Evolutionary conservation across 2,329 filamentous ascomycete species (phyloP), one percentile per base, ranked within the genome.

Genomic region (Aureobasidium sp.): DNA sequence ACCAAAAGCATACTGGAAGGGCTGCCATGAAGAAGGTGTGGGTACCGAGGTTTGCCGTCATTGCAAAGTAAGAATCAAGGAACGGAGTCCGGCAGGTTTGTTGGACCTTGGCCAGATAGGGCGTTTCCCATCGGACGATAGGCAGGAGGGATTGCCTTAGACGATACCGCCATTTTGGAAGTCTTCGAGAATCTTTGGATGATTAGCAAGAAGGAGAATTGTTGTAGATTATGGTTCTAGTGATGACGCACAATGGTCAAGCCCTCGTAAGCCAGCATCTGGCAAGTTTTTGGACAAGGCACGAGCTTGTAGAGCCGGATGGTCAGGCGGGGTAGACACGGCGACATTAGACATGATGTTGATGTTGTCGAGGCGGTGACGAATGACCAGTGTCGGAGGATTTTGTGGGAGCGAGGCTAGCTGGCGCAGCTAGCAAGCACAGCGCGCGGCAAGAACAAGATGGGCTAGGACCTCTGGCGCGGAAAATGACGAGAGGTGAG

Each of bases 1-100:
- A 96, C 94, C 94, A 99, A 79, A 97, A 97, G 68, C 96, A 83
- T 67, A 97, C 90, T 6, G 94, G 94, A 70, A 99, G 79, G 63
- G 91, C 88, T 67, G 96, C 83, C 92, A 97, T 97, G 80, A 97
- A 99, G 79, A 97, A 97, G 0, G 94, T 99, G 76, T 99, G 94
- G 0, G 94, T 99, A 67, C 94, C 91, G 61, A 97, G 84, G 75
- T 97, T 99, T 66, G 94, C 94, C 0, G 92, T 96, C 67, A 95
- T 90, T 56, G 94, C 93, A 76, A 99, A 99, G 79, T 97, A 99
- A 65, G 90, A 90, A 76, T 99, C 94, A 70, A 97, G 86, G 9
- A 89, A 83, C 0, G 91, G 90, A 23, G 90, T 88, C 70, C 93
- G 89, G 73, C 93, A 76, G 72, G 80, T 85, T 67, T 87, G 83